A percentile compares a stretch with the other conserved stretches of the same genome.
phyloP scores from a whole-genome alignment of 148 eudicot genomes.

The Cornus controversa region DNA sequence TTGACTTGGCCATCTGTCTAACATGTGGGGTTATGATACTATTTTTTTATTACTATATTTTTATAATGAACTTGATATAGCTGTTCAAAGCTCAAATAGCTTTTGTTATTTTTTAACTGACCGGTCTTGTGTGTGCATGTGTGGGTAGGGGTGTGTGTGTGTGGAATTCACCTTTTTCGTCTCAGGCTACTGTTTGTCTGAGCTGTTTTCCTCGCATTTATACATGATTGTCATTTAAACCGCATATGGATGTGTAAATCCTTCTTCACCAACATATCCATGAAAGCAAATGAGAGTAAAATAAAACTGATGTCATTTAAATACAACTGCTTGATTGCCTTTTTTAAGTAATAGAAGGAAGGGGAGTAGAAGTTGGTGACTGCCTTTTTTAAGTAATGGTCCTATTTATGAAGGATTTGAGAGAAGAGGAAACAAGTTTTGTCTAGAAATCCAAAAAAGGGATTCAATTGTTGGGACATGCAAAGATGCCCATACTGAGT shows the following conservation, averaged over 20 bases:
- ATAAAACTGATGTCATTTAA: background rate
- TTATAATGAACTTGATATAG: background rate
- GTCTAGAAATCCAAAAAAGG: background rate
- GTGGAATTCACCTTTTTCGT: background rate
- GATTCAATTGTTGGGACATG: background rate
- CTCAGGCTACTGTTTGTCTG: background rate
- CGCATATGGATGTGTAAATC: background rate
- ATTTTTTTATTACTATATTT: background rate
- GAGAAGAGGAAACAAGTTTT: background rate
- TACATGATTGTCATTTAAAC: background rate
- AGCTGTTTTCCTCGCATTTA: background rate
- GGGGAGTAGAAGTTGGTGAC: background rate
- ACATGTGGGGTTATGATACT: background rate
- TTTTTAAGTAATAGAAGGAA: too few relatives aligned
- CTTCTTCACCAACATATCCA: background rate
- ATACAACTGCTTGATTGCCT: too few relatives aligned
- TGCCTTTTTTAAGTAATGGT: background rate
- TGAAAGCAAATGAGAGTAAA: background rate
- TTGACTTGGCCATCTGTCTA: conserved; percentile 2
- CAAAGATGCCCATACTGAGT: too few relatives aligned
- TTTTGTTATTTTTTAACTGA: background rate
- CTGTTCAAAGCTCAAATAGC: background rate
- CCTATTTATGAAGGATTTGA: background rate
- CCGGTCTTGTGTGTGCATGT: background rate
- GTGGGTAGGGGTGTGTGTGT: background rate